phyloP scores from a whole-genome alignment of 208 protist species.

The Phytomonas sp. region DNA sequence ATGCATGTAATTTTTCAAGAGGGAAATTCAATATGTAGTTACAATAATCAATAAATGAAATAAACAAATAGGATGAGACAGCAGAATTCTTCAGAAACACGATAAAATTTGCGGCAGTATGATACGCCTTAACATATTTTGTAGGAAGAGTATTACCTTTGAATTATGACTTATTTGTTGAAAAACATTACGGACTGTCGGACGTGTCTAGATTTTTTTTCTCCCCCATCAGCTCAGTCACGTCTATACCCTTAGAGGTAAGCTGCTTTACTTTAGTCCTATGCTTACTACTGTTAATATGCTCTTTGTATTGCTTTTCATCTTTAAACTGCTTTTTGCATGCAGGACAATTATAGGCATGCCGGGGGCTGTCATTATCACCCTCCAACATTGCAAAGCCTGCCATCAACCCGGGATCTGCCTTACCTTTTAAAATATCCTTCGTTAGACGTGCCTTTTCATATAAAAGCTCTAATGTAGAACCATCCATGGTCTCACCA shows the following conservation, averaged over 20 bases:
- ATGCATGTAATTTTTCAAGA: neutral
- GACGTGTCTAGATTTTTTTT: neutral
- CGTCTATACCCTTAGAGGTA: constrained; percentile 64
- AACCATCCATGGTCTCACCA: constrained; percentile 70
- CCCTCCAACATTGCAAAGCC: constrained; percentile 70
- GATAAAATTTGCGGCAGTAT: constrained; percentile 1
- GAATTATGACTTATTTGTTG: constrained; percentile 3
- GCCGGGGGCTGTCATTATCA: constrained; percentile 15
- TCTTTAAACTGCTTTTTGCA: constrained; percentile 88
- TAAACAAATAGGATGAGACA: constrained; percentile 4
- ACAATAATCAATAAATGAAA: constrained; percentile 11
- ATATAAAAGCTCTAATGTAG: constrained; percentile 77
- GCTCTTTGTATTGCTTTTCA: constrained; percentile 76
- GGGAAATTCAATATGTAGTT: constrained; percentile 1
- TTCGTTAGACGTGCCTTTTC: constrained; percentile 69
- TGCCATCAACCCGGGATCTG: constrained; percentile 23
- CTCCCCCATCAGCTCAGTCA: constrained; percentile 58
- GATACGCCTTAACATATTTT: constrained; percentile 1
- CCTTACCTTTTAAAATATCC: constrained; percentile 44
- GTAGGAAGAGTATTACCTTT: neutral
- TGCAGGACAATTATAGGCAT: constrained; percentile 58
- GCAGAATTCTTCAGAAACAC: constrained; percentile 4
- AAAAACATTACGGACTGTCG: neutral
- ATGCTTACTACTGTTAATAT: constrained; percentile 85
- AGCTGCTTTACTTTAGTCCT: constrained; percentile 84